phyloP scores from a whole-genome alignment of 257 asterid genomes.

The Jaltomata sinuosa region DNA sequence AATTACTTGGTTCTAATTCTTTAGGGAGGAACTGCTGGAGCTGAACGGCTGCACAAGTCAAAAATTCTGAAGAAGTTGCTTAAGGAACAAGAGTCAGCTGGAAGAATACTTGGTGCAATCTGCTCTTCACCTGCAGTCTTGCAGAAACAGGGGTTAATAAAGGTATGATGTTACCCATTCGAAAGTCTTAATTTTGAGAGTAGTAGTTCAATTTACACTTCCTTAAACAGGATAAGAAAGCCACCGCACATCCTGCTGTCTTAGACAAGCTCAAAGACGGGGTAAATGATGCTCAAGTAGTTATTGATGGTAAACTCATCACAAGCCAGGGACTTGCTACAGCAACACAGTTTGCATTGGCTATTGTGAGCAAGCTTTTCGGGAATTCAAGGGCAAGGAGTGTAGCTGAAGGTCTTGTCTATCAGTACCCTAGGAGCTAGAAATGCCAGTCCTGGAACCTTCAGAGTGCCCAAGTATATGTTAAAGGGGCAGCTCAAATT shows the following conservation, averaged over 20 bases:
- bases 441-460: neutral
- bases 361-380: conserved; percentile 71
- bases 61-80: conserved; percentile 63
- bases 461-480: neutral
- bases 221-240: conserved; percentile 52
- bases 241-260: conserved; percentile 49
- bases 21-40: conserved; percentile 61
- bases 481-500: neutral
- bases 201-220: neutral
- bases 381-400: conserved; percentile 86
- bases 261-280: conserved; percentile 25
- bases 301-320: conserved; percentile 72
- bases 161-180: conserved; percentile 28
- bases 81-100: conserved; percentile 57
- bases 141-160: conserved; percentile 58
- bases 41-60: conserved; percentile 56
- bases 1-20: conserved; percentile 2
- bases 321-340: conserved; percentile 66
- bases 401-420: conserved; percentile 89
- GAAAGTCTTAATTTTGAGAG: neutral
- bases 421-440: conserved; percentile 41
- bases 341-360: conserved; percentile 57
- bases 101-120: conserved; percentile 66
- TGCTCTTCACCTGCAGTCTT: conserved; percentile 55
- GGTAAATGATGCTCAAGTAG: conserved; percentile 42